Evolutionary conservation across 345 rosid genomes (phyloP).

Genomic region (Salix viminalis): DNA sequence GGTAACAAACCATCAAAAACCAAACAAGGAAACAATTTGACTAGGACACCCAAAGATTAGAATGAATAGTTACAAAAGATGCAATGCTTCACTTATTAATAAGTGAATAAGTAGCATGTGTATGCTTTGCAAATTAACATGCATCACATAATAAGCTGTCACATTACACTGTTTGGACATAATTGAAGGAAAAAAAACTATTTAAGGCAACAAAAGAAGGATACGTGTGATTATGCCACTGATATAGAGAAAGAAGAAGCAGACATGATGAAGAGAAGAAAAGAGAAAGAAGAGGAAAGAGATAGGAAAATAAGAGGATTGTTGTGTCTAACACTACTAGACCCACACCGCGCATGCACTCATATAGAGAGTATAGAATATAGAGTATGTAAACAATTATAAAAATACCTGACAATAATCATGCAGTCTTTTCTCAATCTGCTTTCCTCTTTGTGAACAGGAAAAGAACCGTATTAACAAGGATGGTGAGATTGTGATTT

Average conservation of each 20-base stretch:
- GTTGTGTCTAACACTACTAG: no score
- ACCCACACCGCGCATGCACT: no score
- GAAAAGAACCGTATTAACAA: slow-evolving; percentile 94
- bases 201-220: not conserved
- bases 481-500: slow-evolving; percentile 94
- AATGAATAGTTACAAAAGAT: not conserved
- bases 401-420: not conserved
- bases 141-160: not conserved
- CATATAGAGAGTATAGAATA: no score
- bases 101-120: not conserved
- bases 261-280: no score
- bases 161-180: not conserved
- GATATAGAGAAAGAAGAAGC: not conserved
- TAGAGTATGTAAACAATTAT: no score
- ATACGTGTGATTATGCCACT: not conserved
- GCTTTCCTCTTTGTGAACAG: slow-evolving; percentile 35
- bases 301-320: no score
- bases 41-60: not conserved
- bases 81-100: not conserved
- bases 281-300: no score
- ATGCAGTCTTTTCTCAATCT: not conserved
- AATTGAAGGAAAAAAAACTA: not conserved
- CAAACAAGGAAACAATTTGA: not conserved
- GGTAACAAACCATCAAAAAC: not conserved
- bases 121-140: not conserved